phyloP scores from a whole-genome alignment of 2,329 filamentous ascomycete genomes.

The Botrytis aclada region DNA sequence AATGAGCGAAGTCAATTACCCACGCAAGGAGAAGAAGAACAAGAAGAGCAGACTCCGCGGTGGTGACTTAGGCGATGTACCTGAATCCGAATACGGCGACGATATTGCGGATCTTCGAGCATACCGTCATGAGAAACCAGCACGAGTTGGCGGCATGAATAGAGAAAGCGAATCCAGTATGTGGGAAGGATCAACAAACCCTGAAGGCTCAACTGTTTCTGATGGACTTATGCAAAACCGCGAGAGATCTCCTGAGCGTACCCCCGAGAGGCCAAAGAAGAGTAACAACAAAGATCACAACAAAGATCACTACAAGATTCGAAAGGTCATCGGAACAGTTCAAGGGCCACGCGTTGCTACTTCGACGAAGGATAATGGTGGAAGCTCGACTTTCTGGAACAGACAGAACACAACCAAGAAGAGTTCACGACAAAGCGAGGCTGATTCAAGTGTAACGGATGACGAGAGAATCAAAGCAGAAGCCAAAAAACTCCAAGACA shows the following conservation, averaged over 20 bases:
- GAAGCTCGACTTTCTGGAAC: constrained; percentile 24
- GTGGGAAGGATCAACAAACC: constrained; percentile 72
- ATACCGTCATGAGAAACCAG: constrained; percentile 84
- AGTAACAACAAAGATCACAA: constrained; percentile 30
- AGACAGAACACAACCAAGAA: constrained; percentile 20
- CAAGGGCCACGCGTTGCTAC: constrained; percentile 17
- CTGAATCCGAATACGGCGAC: constrained; percentile 47
- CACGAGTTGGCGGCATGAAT: constrained; percentile 86
- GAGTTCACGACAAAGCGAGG: constrained; percentile 16
- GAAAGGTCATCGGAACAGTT: constrained; percentile 32
- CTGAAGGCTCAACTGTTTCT: constrained; percentile 39
- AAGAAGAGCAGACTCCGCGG: constrained; percentile 40
- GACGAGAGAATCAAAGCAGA: constrained; percentile 54
- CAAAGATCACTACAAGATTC: constrained; percentile 32
- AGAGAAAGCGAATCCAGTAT: constrained; percentile 72
- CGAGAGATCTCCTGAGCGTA: constrained; percentile 55
- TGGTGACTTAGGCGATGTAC: constrained; percentile 19
- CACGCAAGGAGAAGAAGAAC: constrained; percentile 31
- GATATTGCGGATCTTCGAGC: constrained; percentile 65
- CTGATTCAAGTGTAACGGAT: constrained; percentile 15
- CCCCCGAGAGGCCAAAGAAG: constrained; percentile 42
- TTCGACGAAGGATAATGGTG: constrained; percentile 2
- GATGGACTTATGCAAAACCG: constrained; percentile 59
- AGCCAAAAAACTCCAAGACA: constrained; percentile 53
- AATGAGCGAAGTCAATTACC: constrained; percentile 30